A percentile compares a stretch with the other conserved stretches of the same genome.
Evolutionary conservation across 1,284 basidiomycete genomes (phyloP).

Genomic region (Athelia psychrophila): DNA sequence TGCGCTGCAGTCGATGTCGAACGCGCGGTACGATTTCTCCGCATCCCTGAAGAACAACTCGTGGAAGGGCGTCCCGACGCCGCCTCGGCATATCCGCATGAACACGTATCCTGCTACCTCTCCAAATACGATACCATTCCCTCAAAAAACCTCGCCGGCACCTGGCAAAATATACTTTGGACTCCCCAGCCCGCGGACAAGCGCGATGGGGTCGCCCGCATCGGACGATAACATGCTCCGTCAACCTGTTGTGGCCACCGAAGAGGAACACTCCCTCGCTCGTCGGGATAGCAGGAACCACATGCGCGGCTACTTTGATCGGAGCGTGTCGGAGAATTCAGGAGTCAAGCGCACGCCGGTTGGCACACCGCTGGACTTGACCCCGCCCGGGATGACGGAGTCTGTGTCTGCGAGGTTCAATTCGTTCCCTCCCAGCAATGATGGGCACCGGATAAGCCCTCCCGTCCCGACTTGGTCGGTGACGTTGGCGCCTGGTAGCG

Average conservation of each 20-base stretch:
- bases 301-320: conserved; percentile 47
- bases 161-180: conserved; percentile 7
- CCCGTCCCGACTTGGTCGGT: conserved; percentile 5
- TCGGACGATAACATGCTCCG: conserved; percentile 9
- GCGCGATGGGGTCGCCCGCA: conserved; percentile 40
- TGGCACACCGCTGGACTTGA: conserved; percentile 28
- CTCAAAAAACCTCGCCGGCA: conserved; percentile 21
- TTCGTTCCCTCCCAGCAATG: conserved; percentile 36
- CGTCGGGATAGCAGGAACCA: too few species aligned
- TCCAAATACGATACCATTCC: conserved; percentile 35
- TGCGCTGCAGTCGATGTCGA: conserved; percentile 27
- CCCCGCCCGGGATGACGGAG: conserved; percentile 13
- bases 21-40: conserved; percentile 53
- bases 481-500: conserved; percentile 35
- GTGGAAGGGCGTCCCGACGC: conserved; percentile 30
- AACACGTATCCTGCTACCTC: conserved; percentile 34
- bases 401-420: conserved; percentile 24
- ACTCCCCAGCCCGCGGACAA: conserved; percentile 9
- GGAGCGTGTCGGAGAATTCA: conserved; percentile 13
- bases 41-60: conserved; percentile 42
- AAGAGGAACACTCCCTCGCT: too few species aligned
- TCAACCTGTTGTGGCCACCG: conserved; percentile 13
- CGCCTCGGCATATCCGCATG: conserved; percentile 25
- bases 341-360: conserved; percentile 38
- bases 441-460: conserved; percentile 7